These are phyloP conservation scores for Chaetomium strumarium DNA, from an alignment of 2,329 filamentous ascomycete species.

Conservation along the genomic window DNA sequence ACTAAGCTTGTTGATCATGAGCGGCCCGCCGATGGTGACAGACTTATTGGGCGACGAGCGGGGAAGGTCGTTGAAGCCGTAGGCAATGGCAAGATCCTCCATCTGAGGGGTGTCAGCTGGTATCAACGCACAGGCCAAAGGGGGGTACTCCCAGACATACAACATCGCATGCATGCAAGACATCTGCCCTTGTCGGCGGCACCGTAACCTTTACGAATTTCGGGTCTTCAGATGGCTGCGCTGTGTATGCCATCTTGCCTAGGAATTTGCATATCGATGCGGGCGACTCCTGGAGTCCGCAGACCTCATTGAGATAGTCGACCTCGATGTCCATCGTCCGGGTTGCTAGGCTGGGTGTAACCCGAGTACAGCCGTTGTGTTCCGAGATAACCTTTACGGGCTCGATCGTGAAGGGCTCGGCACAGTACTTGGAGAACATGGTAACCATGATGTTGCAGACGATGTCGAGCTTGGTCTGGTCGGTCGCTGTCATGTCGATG, in stretches of 20 bases:
- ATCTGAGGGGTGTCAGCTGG: slow-evolving; percentile 43
- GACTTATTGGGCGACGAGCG: slow-evolving; percentile 80
- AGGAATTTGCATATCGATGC: slow-evolving; percentile 73
- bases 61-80: slow-evolving; percentile 95
- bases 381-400: slow-evolving; percentile 87
- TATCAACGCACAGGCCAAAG: background rate
- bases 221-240: slow-evolving; percentile 64
- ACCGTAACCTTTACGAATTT: slow-evolving; percentile 72
- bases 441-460: slow-evolving; percentile 92
- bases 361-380: slow-evolving; percentile 78
- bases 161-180: slow-evolving; percentile 93
- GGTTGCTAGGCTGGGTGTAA: slow-evolving; percentile 74
- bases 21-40: slow-evolving; percentile 76
- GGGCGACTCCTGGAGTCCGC: slow-evolving; percentile 70
- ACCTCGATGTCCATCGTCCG: slow-evolving; percentile 76
- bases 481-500: slow-evolving; percentile 94
- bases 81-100: slow-evolving; percentile 95
- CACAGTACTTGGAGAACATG: slow-evolving; percentile 93
- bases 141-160: slow-evolving; percentile 17
- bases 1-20: slow-evolving; percentile 87
- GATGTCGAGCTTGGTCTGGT: slow-evolving; percentile 93
- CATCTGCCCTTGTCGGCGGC: slow-evolving; percentile 85
- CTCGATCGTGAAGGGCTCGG: slow-evolving; percentile 86
- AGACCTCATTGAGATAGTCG: slow-evolving; percentile 90
- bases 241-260: slow-evolving; percentile 82